Percentiles rank a stretch among this genome's conserved stretches.
phyloP scores from a whole-genome alignment of 495 filamentous ascomycete species.

The Penicillium taxi region DNA sequence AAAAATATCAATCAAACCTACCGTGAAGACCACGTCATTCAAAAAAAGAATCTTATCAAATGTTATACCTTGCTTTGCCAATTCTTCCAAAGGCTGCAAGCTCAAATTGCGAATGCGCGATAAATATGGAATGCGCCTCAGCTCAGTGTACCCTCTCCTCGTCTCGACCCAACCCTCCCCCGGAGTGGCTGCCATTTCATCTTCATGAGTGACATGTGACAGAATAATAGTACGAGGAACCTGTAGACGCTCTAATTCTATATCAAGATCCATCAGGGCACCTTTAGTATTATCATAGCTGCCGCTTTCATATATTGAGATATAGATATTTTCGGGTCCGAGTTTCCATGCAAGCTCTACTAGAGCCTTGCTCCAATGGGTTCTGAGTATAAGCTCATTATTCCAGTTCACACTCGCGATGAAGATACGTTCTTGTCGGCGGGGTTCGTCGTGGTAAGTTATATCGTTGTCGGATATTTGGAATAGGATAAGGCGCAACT shows the following conservation, averaged over 20 bases:
- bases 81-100: slow-evolving; percentile 36
- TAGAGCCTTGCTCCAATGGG: slow-evolving; percentile 54
- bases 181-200: slow-evolving; percentile 39
- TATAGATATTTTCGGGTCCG: slow-evolving; percentile 59
- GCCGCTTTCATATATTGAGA: slow-evolving; percentile 63
- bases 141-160: slow-evolving; percentile 39
- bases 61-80: slow-evolving; percentile 35
- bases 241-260: slow-evolving; percentile 41
- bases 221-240: slow-evolving; percentile 49
- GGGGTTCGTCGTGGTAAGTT: slow-evolving; percentile 13
- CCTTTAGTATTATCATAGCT: slow-evolving; percentile 64
- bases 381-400: slow-evolving; percentile 53
- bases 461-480: slow-evolving; percentile 13
- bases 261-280: slow-evolving; percentile 52
- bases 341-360: slow-evolving; percentile 47
- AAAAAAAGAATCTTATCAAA: slow-evolving; percentile 68
- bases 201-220: slow-evolving; percentile 45
- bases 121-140: slow-evolving; percentile 64
- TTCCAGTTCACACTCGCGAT: slow-evolving; percentile 67
- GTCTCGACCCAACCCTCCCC: slow-evolving; percentile 52
- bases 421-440: slow-evolving; percentile 43
- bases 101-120: slow-evolving; percentile 54
- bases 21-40: slow-evolving; percentile 68
- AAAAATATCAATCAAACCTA: slow-evolving; percentile 22
- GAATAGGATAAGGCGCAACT: slow-evolving; percentile 18